Evolutionary conservation across 495 filamentous ascomycete species (phyloP), one percentile per base, ranked within the genome.

Genomic region (Bacidia rubella): DNA sequence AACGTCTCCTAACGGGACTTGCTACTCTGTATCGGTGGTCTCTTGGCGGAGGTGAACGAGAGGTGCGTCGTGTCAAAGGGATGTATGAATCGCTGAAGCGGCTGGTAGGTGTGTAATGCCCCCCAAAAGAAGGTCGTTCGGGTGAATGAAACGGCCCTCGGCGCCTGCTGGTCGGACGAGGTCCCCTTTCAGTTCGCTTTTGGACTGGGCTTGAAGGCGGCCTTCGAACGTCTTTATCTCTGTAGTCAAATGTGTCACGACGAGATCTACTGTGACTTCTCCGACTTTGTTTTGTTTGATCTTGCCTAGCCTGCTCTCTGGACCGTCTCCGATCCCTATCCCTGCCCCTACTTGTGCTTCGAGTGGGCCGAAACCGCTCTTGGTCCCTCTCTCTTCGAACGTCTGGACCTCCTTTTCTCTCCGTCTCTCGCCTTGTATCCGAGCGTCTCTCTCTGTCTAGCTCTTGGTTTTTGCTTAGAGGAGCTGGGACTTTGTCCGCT

Each of bases 191-290:
- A 49, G 54, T 42, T 48, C 51, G 49, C 52, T 45, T 50, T 51
- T 47, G 41, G 53, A 53, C 32, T 32, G 51, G 57, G 47, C 53
- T 56, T 22, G 44, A 55, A 53, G 49, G 51, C 43, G 45, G 51
- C 45, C 55, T 57, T 51, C 58, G 41, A 27, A 35, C 19, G 15
- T 54, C 58, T 26, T 53, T 51, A 44, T 44, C 41, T 24, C 58
- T 60, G 21, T 48, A 47, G 45, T 51, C 23, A 21, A 47, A 53
- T 19, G 47, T 51, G 27, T 53, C 58, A 20, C 58, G 52, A 22
- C 71, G 69, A 10, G 74, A 75, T 41, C 71, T 72, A 52, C 68
- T 74, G 44, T 71, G 67, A 51, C 69, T 74, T 54, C 70, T 67
- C 57, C 70, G 66, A 39, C 70, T 63, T 62, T 73, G 72, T 20